phyloP scores from a whole-genome alignment of 2,329 filamentous ascomycete genomes.

The Parascedosporium putredinis region DNA sequence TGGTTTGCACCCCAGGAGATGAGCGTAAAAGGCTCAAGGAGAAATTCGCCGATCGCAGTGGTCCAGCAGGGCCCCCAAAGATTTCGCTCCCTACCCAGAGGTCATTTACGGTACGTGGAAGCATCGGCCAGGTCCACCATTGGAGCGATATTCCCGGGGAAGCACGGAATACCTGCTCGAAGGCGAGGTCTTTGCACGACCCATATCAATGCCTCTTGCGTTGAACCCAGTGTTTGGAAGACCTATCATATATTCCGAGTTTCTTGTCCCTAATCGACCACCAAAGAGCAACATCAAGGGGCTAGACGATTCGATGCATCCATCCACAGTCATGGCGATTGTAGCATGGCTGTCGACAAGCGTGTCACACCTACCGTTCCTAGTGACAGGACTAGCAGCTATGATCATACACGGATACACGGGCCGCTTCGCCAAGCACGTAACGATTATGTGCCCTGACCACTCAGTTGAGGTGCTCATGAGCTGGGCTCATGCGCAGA shows the following conservation, averaged over 20 bases:
- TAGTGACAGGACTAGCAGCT: slow-evolving; percentile 34
- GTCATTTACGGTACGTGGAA: not conserved
- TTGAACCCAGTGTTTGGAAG: not conserved
- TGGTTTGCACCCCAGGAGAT: not conserved
- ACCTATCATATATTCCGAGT: not conserved
- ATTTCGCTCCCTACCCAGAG: not conserved
- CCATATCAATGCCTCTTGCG: not conserved
- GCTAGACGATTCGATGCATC: not conserved
- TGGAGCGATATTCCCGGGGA: not conserved
- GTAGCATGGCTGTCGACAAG: slow-evolving; percentile 10
- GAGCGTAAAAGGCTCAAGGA: not conserved
- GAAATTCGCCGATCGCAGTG: not conserved
- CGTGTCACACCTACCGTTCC: slow-evolving; percentile 34
- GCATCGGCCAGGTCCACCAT: not conserved
- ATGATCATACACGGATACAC: slow-evolving; percentile 32
- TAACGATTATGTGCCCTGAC: slow-evolving; percentile 31
- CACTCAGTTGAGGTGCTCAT: slow-evolving; percentile 24
- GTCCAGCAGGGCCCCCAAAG: not conserved
- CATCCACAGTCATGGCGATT: not conserved
- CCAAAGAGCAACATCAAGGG: not conserved
- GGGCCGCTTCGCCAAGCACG: slow-evolving; percentile 17
- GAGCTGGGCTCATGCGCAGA: slow-evolving; percentile 27
- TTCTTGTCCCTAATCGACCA: not conserved
- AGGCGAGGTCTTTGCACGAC: not conserved
- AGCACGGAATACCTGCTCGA: not conserved